Percentiles rank a stretch among this genome's conserved stretches.
phyloP scores from a whole-genome alignment of 345 rosid species.

The Laguncularia racemosa region DNA sequence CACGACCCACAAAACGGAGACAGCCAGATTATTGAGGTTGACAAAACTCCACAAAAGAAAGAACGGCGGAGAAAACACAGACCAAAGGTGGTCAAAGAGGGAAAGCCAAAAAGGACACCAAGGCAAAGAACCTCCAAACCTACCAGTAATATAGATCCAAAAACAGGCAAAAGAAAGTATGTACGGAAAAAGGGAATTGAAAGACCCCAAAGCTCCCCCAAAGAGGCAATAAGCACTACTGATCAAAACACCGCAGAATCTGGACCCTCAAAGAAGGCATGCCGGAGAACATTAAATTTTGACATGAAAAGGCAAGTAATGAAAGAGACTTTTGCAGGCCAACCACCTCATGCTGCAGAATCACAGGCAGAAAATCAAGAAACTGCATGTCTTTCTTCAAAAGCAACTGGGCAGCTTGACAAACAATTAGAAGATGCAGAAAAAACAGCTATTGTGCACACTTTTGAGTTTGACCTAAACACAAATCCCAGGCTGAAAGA shows the following conservation, averaged over 20 bases:
- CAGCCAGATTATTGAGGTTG: conserved; percentile 16
- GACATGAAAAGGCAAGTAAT: conserved; percentile 19
- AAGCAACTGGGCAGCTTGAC: conserved; percentile 13
- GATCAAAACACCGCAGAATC: conserved; percentile 12
- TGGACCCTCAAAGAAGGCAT: conserved; percentile 28
- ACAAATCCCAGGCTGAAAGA: conserved; percentile 17
- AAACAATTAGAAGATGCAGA: conserved; percentile 23
- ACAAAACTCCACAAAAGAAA: conserved; percentile 56
- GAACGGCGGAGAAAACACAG: conserved; percentile 75
- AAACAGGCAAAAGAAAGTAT: conserved; percentile 48
- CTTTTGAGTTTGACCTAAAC: conserved; percentile 4
- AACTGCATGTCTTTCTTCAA: conserved; percentile 4
- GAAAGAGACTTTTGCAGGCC: conserved; percentile 10
- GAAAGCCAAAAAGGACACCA: conserved; percentile 34
- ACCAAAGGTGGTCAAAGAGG: conserved; percentile 69
- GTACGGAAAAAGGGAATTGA: conserved; percentile 27
- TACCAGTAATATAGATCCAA: conserved; percentile 22
- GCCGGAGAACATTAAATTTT: conserved; percentile 55
- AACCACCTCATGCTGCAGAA: conserved; percentile 14
- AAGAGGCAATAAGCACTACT: conserved; percentile 24
- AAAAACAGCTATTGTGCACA: conserved; percentile 13
- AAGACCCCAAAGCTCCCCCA: conserved; percentile 19
- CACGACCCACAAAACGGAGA: conserved; percentile 25
- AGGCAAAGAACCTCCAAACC: conserved; percentile 27
- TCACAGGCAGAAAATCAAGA: conserved; percentile 12